Evolutionary conservation across 495 filamentous ascomycete species (phyloP).

Genomic region (Podospora tetraspora): DNA sequence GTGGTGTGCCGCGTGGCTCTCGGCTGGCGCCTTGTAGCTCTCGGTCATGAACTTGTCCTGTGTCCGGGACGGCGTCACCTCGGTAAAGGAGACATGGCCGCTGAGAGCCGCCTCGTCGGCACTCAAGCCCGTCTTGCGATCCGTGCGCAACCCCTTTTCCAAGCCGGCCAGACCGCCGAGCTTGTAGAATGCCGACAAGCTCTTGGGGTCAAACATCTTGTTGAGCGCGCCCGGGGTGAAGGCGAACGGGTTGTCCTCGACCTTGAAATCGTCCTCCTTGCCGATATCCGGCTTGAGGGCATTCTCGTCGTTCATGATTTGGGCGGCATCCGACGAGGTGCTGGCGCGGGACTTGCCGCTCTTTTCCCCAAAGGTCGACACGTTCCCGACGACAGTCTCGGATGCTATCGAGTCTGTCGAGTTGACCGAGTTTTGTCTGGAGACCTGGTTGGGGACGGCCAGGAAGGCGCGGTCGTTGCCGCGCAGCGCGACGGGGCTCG

Average conservation of each 20-base stretch:
- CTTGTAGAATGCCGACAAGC: slow-evolving; percentile 60
- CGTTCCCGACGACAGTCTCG: slow-evolving; percentile 35
- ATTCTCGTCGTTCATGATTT: slow-evolving; percentile 45
- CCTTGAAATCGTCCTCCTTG: slow-evolving; percentile 57
- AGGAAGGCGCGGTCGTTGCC: slow-evolving; percentile 45
- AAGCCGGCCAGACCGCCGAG: slow-evolving; percentile 63
- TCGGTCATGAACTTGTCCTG: slow-evolving; percentile 31
- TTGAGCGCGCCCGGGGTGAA: slow-evolving; percentile 66
- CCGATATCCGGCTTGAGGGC: slow-evolving; percentile 64
- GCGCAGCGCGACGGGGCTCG: slow-evolving; percentile 55
- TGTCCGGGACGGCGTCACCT: slow-evolving; percentile 46
- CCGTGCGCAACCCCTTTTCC: slow-evolving; percentile 62
- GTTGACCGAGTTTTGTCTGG: slow-evolving; percentile 51
- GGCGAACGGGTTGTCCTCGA: slow-evolving; percentile 64
- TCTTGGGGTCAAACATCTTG: slow-evolving; percentile 74
- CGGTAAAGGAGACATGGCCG: slow-evolving; percentile 55
- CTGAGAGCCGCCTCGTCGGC: slow-evolving; percentile 57
- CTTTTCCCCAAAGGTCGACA: slow-evolving; percentile 38
- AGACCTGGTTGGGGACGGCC: slow-evolving; percentile 45
- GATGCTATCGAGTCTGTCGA: slow-evolving; percentile 48
- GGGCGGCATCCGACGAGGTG: slow-evolving; percentile 37
- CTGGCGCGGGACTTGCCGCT: slow-evolving; percentile 23
- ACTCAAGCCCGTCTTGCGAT: slow-evolving; percentile 59
- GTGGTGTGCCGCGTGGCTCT: slow-evolving; percentile 6
- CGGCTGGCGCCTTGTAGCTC: slow-evolving; percentile 19